phyloP scores from a whole-genome alignment of 2,329 filamentous ascomycete genomes.

The Byssoonygena ceratinophila region DNA sequence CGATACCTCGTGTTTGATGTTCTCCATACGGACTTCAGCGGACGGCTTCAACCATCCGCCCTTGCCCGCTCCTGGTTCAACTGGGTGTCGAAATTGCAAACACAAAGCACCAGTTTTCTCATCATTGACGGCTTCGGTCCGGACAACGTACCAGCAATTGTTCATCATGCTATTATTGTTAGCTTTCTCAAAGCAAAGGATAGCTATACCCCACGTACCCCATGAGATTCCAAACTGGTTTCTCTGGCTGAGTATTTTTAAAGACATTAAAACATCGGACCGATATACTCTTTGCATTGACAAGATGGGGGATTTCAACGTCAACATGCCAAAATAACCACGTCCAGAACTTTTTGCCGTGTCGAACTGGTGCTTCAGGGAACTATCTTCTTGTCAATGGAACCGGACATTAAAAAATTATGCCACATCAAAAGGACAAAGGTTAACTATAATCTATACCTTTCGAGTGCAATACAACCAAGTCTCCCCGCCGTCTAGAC shows the following conservation, averaged over 20 bases:
- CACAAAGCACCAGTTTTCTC: slow-evolving; percentile 24
- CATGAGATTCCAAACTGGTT: slow-evolving; percentile 41
- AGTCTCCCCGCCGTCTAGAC: slow-evolving; percentile 38
- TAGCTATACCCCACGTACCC: slow-evolving; percentile 20
- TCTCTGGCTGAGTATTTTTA: slow-evolving; percentile 43
- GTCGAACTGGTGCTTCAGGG: slow-evolving; percentile 40
- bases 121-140: slow-evolving; percentile 30
- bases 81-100: slow-evolving; percentile 40
- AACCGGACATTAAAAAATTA: background rate
- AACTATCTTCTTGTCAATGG: slow-evolving; percentile 26
- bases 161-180: slow-evolving; percentile 42
- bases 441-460: slow-evolving; percentile 18
- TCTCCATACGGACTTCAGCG: slow-evolving; percentile 37
- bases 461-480: slow-evolving; percentile 43
- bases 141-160: slow-evolving; percentile 43
- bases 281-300: slow-evolving; percentile 35
- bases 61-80: slow-evolving; percentile 35
- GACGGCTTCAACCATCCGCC: slow-evolving; percentile 45
- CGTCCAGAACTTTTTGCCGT: slow-evolving; percentile 46
- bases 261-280: slow-evolving; percentile 43
- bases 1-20: slow-evolving; percentile 36
- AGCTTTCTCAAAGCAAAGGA: background rate
- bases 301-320: slow-evolving; percentile 36
- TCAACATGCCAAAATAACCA: slow-evolving; percentile 47
- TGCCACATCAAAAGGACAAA: background rate